These are phyloP conservation scores for Carpinus viminea DNA, from an alignment of 306 rosid genomes.

Conservation along the genomic window DNA sequence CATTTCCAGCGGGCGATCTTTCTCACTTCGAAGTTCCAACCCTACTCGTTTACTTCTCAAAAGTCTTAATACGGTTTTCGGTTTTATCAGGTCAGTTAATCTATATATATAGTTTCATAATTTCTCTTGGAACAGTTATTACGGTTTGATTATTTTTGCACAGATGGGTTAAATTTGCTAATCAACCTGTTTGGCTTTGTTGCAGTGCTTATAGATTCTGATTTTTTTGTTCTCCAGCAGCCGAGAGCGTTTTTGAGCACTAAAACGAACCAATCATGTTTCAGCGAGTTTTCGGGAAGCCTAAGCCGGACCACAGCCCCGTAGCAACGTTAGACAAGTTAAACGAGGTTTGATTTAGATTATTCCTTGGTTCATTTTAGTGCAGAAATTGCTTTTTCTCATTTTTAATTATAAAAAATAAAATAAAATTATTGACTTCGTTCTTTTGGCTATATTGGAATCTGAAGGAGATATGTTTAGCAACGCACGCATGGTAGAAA, in stretches of 20 bases:
- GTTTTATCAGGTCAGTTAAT: background rate
- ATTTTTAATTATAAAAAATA: too few relatives aligned
- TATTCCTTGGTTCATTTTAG: background rate
- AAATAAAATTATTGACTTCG: too few relatives aligned
- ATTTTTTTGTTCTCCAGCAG: background rate
- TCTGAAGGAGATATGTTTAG: background rate
- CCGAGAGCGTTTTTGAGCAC: background rate
- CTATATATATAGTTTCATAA: background rate
- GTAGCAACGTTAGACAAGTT: constrained; percentile 77
- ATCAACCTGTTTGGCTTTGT: background rate
- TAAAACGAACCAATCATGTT: constrained; percentile 59
- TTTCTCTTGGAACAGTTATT: background rate
- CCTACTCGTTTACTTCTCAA: background rate
- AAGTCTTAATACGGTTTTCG: background rate
- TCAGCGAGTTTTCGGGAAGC: constrained; percentile 76
- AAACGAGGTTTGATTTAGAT: constrained; percentile 57
- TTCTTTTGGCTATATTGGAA: too few relatives aligned
- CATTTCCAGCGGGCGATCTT: background rate
- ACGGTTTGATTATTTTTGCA: background rate
- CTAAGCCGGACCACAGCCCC: constrained; percentile 78
- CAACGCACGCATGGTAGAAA: background rate
- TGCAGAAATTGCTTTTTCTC: too few relatives aligned
- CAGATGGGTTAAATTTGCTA: background rate
- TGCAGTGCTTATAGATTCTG: background rate
- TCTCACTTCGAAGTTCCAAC: background rate